Percentiles rank a stretch among this genome's conserved stretches.
Conservation (phyloP, 139 green algal genomes). For the Chlamydomonas incerta region DNA sequence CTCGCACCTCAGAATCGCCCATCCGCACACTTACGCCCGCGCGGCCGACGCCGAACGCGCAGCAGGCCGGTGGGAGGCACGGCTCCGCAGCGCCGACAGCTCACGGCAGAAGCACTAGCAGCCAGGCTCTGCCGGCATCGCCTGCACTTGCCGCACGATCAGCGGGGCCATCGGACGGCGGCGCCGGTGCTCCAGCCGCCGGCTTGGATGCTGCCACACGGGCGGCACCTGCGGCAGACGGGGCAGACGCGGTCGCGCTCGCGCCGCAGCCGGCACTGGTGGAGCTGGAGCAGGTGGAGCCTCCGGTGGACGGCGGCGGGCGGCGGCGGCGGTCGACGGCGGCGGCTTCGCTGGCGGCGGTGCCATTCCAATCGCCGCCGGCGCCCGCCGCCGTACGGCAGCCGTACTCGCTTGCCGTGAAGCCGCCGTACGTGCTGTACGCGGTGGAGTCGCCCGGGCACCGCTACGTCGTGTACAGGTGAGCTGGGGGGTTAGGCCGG, state of each 20-base stretch:
- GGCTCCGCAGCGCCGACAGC: no score
- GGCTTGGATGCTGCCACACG: no score
- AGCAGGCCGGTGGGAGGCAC: no score
- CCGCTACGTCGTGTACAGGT: not conserved
- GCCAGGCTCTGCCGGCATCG: no score
- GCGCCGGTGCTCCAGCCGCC: no score
- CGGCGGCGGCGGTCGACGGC: not conserved
- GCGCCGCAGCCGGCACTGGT: not conserved
- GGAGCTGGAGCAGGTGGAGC: not conserved
- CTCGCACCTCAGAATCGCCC: constrained; percentile 5
- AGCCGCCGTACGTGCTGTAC: not conserved
- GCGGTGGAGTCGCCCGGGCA: not conserved
- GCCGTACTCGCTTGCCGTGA: not conserved
- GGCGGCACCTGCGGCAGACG: no score
- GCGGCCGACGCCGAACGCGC: no score
- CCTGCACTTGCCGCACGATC: no score
- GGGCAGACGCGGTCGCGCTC: no score
- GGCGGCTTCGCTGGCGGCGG: not conserved
- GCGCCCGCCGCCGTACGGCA: not conserved
- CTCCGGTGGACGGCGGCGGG: not conserved
- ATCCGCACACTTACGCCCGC: not conserved
- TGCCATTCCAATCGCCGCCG: not conserved
- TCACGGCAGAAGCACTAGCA: no score
- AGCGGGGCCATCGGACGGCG: no score
- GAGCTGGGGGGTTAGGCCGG: not conserved